Evolutionary conservation across 116 monocot genomes (phyloP).

Genomic region (Trichopus zeylanicus): DNA sequence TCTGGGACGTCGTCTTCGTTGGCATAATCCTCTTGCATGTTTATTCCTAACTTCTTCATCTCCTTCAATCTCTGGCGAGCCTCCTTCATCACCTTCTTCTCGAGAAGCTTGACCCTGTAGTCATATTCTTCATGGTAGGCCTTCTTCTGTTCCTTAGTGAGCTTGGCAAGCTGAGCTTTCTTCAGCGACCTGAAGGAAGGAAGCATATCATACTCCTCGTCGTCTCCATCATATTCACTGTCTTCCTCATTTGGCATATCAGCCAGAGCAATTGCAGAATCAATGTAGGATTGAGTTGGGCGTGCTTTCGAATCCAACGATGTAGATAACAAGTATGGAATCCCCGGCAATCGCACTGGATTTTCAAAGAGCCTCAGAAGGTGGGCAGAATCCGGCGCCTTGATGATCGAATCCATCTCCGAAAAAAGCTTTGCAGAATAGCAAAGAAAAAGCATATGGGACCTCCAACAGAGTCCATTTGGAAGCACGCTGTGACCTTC

Average conservation of each 20-base stretch:
- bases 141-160: slow-evolving; percentile 26
- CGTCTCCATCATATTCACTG: slow-evolving; percentile 21
- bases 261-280: slow-evolving; percentile 34
- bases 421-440: slow-evolving; percentile 40
- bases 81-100: slow-evolving; percentile 26
- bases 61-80: slow-evolving; percentile 20
- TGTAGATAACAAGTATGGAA: slow-evolving; percentile 31
- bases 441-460: slow-evolving; percentile 29
- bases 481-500: slow-evolving; percentile 36
- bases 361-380: slow-evolving; percentile 16
- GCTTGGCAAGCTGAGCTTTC: slow-evolving; percentile 27
- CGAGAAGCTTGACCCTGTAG: slow-evolving; percentile 29
- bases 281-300: slow-evolving; percentile 12
- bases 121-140: slow-evolving; percentile 42
- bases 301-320: slow-evolving; percentile 23
- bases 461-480: slow-evolving; percentile 35
- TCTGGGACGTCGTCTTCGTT: too few relatives aligned
- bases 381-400: slow-evolving; percentile 15
- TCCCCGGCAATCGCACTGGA: slow-evolving; percentile 15
- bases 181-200: slow-evolving; percentile 34
- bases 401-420: slow-evolving; percentile 20
- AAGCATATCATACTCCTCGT: slow-evolving; percentile 38
- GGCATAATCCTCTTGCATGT: too few relatives aligned
- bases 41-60: too few relatives aligned
- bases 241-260: too few relatives aligned